Percentiles rank a stretch among this genome's conserved stretches.
Conservation (phyloP, 78 protist species). For the Capsaspora owczarzaki region DNA sequence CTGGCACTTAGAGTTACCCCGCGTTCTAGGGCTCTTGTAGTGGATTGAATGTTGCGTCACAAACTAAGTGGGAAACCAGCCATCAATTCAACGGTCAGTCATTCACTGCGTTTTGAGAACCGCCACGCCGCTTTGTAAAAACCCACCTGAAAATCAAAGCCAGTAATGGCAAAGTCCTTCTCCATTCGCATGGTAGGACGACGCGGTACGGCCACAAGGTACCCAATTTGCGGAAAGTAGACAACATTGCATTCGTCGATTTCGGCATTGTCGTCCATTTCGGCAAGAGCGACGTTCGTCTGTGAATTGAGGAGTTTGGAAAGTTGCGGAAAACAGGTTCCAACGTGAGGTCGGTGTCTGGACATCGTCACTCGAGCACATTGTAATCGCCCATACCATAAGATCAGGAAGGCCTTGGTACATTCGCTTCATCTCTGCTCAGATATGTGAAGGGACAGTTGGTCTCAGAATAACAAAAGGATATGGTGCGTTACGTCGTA, state of each 20-base stretch:
- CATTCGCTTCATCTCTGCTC: not conserved
- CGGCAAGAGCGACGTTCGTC: not conserved
- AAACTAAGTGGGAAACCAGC: not conserved
- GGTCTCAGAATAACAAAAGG: not conserved
- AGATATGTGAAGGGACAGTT: not conserved
- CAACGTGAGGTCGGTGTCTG: not conserved
- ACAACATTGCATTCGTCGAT: not conserved
- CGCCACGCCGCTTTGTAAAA: not conserved
- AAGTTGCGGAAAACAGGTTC: no score
- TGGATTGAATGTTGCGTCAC: not conserved
- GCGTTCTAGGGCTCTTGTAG: slow-evolving; percentile 10
- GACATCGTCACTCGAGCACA: not conserved
- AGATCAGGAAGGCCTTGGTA: not conserved
- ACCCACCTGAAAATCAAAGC: not conserved
- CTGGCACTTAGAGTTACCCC: not conserved
- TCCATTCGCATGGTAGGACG: not conserved
- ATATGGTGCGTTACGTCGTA: not conserved
- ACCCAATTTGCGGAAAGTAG: slow-evolving; percentile 55
- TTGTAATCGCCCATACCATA: not conserved
- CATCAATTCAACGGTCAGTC: not conserved
- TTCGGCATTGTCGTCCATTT: not conserved
- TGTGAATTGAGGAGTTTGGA: no score
- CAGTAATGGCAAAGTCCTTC: not conserved
- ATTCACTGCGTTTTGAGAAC: not conserved
- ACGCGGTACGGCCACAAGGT: not conserved